phyloP scores from a whole-genome alignment of 305 asterid species.

The Coffea humblotiana region DNA sequence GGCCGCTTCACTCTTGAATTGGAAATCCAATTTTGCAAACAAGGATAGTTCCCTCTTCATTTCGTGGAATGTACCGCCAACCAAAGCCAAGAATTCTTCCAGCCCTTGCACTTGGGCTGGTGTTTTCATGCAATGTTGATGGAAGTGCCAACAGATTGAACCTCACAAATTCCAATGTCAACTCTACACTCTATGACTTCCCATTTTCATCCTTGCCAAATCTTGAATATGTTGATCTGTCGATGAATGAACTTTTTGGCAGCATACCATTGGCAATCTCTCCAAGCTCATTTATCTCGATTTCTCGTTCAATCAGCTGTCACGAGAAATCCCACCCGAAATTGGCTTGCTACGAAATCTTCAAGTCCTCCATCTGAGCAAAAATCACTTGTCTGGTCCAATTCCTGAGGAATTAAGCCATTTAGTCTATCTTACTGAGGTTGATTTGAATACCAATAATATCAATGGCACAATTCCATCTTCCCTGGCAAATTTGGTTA shows the following conservation, averaged over 20 bases:
- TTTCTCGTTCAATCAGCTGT: constrained; percentile 9
- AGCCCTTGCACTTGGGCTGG: no score
- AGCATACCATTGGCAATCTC: constrained; percentile 22
- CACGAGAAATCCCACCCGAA: constrained; percentile 21
- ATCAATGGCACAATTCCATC: constrained; percentile 18
- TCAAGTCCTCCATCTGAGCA: background rate
- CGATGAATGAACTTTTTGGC: constrained; percentile 15
- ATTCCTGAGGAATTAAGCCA: no score
- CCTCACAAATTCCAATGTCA: background rate
- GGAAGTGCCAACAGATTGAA: no score
- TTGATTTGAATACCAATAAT: no score
- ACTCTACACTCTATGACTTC: constrained; percentile 12
- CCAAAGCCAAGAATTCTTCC: no score
- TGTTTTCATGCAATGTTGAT: no score
- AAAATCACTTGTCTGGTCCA: constrained; percentile 3
- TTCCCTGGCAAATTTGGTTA: constrained; percentile 16
- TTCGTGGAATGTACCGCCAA: no score
- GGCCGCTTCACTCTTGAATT: no score
- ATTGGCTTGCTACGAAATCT: constrained; percentile 19
- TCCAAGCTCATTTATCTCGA: constrained; percentile 21
- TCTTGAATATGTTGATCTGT: constrained; percentile 7
- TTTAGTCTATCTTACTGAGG: no score
- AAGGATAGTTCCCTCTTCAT: no score
- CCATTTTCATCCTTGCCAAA: constrained; percentile 20
- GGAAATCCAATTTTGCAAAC: no score